phyloP scores from a whole-genome alignment of 768 basidiomycete genomes.

The Russula foetens region DNA sequence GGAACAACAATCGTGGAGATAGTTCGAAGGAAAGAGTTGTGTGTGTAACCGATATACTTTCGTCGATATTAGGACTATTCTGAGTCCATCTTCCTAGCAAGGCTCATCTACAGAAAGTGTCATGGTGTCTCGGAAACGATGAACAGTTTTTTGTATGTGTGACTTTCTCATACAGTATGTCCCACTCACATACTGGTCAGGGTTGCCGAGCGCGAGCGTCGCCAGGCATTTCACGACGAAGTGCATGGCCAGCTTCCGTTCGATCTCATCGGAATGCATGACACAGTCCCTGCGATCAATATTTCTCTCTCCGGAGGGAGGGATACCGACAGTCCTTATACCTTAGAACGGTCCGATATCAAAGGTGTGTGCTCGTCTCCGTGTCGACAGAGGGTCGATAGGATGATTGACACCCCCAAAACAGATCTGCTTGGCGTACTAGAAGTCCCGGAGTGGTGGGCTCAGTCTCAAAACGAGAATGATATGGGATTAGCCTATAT shows the following conservation, averaged over 20 bases:
- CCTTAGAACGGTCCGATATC: slow-evolving; percentile 59
- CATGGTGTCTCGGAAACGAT: slow-evolving; percentile 77
- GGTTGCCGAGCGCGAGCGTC: slow-evolving; percentile 67
- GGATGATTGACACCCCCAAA: background rate
- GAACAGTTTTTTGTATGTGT: slow-evolving; percentile 66
- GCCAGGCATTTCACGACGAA: slow-evolving; percentile 77
- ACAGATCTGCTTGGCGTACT: slow-evolving; percentile 54
- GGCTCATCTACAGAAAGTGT: slow-evolving; percentile 75
- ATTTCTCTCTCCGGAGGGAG: slow-evolving; percentile 58
- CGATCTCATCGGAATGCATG: slow-evolving; percentile 71
- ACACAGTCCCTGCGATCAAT: slow-evolving; percentile 66
- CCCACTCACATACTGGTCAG: slow-evolving; percentile 29
- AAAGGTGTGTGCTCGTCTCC: slow-evolving; percentile 43
- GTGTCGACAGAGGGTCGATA: background rate
- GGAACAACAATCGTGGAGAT: slow-evolving; percentile 86
- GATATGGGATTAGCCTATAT: slow-evolving; percentile 43
- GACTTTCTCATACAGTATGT: background rate
- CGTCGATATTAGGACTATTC: background rate
- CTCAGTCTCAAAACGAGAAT: slow-evolving; percentile 38
- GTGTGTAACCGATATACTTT: slow-evolving; percentile 34
- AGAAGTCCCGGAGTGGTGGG: slow-evolving; percentile 53
- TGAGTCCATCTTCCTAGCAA: slow-evolving; percentile 34
- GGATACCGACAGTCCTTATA: slow-evolving; percentile 44
- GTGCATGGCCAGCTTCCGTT: slow-evolving; percentile 83
- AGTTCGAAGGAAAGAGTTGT: slow-evolving; percentile 82